Base-by-base conservation (phyloP, 1,284 basidiomycete species). In the Naganishia albida region DNA sequence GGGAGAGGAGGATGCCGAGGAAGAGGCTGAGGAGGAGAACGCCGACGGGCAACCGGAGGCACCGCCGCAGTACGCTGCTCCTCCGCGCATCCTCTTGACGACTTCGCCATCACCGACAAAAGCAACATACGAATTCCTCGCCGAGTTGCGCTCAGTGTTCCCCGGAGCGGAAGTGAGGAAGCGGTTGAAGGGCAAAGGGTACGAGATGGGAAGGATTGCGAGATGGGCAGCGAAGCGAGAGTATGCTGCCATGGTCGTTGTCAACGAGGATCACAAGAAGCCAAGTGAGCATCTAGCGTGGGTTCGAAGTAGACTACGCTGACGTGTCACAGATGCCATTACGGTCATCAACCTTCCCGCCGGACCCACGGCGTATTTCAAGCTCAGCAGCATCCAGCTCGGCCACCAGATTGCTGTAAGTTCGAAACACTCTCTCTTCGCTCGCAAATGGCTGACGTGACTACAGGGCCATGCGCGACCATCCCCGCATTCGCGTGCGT, bases 301-400 rank as follows among this genome's bases (percentile, higher is more conserved):
- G 42, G 26, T 13, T 38, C 26, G 2, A 50, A 16, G 7, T 13
- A 12, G 28, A 16, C 2, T 2, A 34, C 39, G 15, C 34, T 60
- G 28, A 46, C 30, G 4, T 23, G 40, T 50, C 28, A 70, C 72
- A 89, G 95, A 96, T 78, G 92, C 93, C 2, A 87, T 99, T 68
- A 99, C 95, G 0, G 79, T 99, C 54, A 86, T 94, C 52, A 86
- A 94, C 74, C 85, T 99, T 15, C 96, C 96, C 0, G 81, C 87
- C 57, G 96, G 96, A 1, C 96, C 96, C 0, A 93, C 93, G 0
- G 94, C 94, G 0, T 95, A 96, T 77, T 98, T 99, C 83, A 95
- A 92, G 75, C 84, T 99, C 48, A 89, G 91, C 0, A 95, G 92
- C 8, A 84, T 99, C 43, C 85, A 90, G 71, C 83, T 93, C 15